These are phyloP conservation scores for Pythium brachiatum DNA, from an alignment of 352 stramenopile genomes.

Conservation along the genomic window DNA sequence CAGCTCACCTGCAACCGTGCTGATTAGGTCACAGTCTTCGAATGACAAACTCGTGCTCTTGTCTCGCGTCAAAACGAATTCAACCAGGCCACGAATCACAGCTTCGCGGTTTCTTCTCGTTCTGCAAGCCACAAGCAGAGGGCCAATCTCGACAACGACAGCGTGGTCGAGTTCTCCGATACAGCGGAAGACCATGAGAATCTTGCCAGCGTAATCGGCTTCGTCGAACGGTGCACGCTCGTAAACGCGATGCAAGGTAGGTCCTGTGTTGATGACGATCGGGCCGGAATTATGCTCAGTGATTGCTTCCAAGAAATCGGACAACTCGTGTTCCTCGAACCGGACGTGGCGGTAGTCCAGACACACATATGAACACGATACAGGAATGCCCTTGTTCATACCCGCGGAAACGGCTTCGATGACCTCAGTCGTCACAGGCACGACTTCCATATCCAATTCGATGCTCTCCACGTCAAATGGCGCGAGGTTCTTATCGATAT, in stretches of 20 bases:
- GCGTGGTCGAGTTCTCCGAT: background rate
- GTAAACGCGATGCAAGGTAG: too few relatives aligned
- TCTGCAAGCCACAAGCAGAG: background rate
- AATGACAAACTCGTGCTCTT: background rate
- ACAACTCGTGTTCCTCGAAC: too few relatives aligned
- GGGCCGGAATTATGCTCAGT: too few relatives aligned
- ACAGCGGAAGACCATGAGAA: background rate
- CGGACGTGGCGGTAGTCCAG: too few relatives aligned
- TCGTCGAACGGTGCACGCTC: background rate
- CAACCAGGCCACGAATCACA: background rate
- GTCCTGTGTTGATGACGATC: too few relatives aligned
- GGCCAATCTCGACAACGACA: background rate
- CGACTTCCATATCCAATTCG: background rate
- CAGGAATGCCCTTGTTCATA: too few relatives aligned
- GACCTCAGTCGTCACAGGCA: too few relatives aligned
- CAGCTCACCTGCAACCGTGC: too few relatives aligned
- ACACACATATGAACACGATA: too few relatives aligned
- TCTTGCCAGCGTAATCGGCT: background rate
- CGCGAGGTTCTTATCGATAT: background rate
- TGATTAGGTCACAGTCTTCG: too few relatives aligned
- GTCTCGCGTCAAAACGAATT: background rate
- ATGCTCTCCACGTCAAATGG: background rate
- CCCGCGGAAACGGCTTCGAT: too few relatives aligned
- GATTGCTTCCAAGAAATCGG: too few relatives aligned
- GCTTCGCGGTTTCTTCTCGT: background rate